Conservation (phyloP, 441 rosid species). For the Omphalea diandra region DNA sequence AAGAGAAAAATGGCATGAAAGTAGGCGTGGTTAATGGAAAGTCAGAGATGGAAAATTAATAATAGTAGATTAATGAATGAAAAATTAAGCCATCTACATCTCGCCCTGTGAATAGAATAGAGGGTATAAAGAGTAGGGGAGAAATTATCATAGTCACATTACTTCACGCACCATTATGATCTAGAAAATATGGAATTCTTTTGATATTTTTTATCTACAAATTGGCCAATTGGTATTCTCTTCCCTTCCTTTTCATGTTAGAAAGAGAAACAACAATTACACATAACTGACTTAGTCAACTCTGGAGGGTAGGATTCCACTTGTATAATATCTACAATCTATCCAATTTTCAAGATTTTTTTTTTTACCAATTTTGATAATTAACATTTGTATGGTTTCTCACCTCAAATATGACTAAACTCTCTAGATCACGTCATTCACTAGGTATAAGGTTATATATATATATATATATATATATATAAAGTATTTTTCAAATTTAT, state of each 20-base stretch:
- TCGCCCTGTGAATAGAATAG: background rate
- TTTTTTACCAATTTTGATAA: background rate
- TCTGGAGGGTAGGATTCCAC: slow-evolving; percentile 1
- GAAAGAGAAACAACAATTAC: slow-evolving; percentile 2
- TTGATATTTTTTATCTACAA: slow-evolving; percentile 15
- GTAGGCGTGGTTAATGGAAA: slow-evolving; percentile 42
- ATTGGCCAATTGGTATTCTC: slow-evolving; percentile 4
- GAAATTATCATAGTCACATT: slow-evolving; percentile 30
- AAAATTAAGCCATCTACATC: background rate
- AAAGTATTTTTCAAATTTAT: too few species aligned
- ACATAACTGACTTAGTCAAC: slow-evolving; percentile 36
- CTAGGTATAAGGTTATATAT: too few species aligned
- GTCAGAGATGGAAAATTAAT: slow-evolving; percentile 34
- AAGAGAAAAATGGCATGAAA: slow-evolving; percentile 24
- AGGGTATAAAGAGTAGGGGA: background rate
- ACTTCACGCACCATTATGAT: slow-evolving; percentile 41
- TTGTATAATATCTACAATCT: slow-evolving; percentile 4
- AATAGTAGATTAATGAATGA: background rate
- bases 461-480: too few species aligned
- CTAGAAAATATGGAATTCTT: background rate
- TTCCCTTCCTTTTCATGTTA: background rate
- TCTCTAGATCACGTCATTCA: background rate
- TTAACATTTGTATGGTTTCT: background rate
- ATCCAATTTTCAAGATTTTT: slow-evolving; percentile 1
- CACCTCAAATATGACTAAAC: background rate